These are phyloP conservation scores for Astrothelium subdiscretum DNA, from an alignment of 495 filamentous ascomycete species.

Conservation along the genomic window DNA sequence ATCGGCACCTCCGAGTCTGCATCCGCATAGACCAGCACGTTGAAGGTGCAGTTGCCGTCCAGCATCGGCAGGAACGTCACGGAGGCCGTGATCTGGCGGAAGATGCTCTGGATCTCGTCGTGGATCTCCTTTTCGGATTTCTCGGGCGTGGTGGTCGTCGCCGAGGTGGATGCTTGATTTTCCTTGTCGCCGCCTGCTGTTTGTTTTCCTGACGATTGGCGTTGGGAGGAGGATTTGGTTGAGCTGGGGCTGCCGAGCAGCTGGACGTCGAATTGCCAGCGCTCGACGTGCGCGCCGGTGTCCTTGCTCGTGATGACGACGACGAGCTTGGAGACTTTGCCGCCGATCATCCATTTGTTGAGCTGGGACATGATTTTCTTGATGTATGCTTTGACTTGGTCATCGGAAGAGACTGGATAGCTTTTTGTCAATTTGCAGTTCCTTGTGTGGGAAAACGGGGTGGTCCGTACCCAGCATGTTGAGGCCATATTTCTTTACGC, in stretches of 20 bases:
- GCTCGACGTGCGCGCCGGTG: slow-evolving; percentile 86
- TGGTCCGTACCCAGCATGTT: slow-evolving; percentile 69
- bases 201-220: slow-evolving; percentile 34
- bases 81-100: slow-evolving; percentile 94
- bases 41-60: slow-evolving; percentile 91
- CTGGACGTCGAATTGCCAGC: slow-evolving; percentile 83
- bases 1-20: slow-evolving; percentile 93
- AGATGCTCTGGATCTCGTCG: slow-evolving; percentile 85
- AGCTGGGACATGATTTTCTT: slow-evolving; percentile 97
- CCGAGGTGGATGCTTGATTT: slow-evolving; percentile 33
- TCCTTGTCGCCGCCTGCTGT: slow-evolving; percentile 52
- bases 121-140: slow-evolving; percentile 93
- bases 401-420: slow-evolving; percentile 67
- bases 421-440: slow-evolving; percentile 6
- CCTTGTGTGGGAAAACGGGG: background rate
- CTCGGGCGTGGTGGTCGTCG: slow-evolving; percentile 31
- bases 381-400: slow-evolving; percentile 97
- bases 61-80: slow-evolving; percentile 94
- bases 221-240: slow-evolving; percentile 10
- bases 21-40: slow-evolving; percentile 94
- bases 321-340: slow-evolving; percentile 93
- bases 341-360: slow-evolving; percentile 89
- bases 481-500: slow-evolving; percentile 97
- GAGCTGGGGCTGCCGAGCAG: slow-evolving; percentile 5
- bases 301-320: slow-evolving; percentile 94